Conservation (phyloP, 2,329 filamentous ascomycete species). For the Microcyclosporella mali region DNA sequence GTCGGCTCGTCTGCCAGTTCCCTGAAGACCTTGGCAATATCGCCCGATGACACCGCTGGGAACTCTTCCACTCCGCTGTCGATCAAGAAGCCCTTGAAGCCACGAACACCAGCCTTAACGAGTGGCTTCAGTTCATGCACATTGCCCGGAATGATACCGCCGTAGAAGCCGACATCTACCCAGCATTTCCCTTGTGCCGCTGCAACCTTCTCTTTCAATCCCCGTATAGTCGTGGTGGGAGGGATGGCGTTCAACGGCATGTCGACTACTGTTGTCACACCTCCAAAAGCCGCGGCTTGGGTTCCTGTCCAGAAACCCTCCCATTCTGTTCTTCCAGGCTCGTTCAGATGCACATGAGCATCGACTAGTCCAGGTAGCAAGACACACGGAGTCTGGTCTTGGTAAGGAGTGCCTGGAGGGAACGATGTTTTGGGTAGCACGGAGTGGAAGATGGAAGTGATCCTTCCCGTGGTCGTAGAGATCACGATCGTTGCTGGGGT, state of each 20-base stretch:
- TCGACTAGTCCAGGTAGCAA: constrained; percentile 89
- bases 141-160: constrained; percentile 89
- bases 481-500: constrained; percentile 79
- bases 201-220: constrained; percentile 75
- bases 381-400: constrained; percentile 77
- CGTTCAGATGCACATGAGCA: constrained; percentile 95
- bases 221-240: constrained; percentile 81
- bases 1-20: constrained; percentile 76
- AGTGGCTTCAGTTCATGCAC: constrained; percentile 69
- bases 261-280: constrained; percentile 92
- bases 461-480: constrained; percentile 74
- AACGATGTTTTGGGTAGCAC: constrained; percentile 73
- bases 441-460: constrained; percentile 65
- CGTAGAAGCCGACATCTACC: constrained; percentile 99
- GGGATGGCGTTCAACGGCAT: constrained; percentile 98
- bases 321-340: constrained; percentile 95
- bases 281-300: constrained; percentile 85
- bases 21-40: constrained; percentile 73
- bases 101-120: constrained; percentile 78
- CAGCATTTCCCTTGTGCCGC: constrained; percentile 86
- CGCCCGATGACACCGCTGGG: constrained; percentile 73
- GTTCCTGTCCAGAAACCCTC: constrained; percentile 96
- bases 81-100: constrained; percentile 97
- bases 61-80: constrained; percentile 97
- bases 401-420: constrained; percentile 64